Evolutionary conservation across 495 filamentous ascomycete genomes (phyloP), one percentile per base, ranked within the genome.

Genomic region (Neurospora sp.): DNA sequence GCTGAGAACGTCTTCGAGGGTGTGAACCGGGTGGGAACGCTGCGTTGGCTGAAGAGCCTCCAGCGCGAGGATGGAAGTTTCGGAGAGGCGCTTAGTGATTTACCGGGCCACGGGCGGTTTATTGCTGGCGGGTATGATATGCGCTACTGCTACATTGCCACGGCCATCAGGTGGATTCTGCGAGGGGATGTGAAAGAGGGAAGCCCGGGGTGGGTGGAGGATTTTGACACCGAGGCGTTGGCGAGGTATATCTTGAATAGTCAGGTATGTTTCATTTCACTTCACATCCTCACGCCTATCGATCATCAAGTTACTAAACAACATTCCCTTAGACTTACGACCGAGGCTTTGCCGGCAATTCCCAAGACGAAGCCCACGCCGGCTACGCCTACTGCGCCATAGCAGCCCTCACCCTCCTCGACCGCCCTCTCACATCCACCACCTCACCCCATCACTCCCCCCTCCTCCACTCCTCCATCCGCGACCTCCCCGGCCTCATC

Each of bases 61-160:
- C 96, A 99, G 85, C 87, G 94, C 16, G 80, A 82, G 3, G 91
- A 98, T 79, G 96, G 96, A 16, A 95, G 94, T 76, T 99, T 99
- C 82, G 96, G 95, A 3, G 94, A 99, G 80, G 85, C 91, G 38
- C 75, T 94, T 5, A 87, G 87, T 14, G 84, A 85, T 48, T 79
- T 85, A 68, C 79, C 79, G 1, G 76, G 74, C 10, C 38, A 75
- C 5, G 79, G 81, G 14, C 90, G 87, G 31, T 81, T 81, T 39
- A 85, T 97, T 35, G 89, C 89, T 39, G 95, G 95, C 1, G 92
- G 92, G 18, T 88, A 88, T 66, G 96, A 99, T 80, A 88, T 94
- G 83, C 84, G 96, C 59, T 95, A 93, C 79, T 96, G 94, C 78
- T 97, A 96, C 77, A 88, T 89, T 74, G 93, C 92, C 16, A 85